phyloP scores from a whole-genome alignment of 2,329 filamentous ascomycete genomes.

The Corinectria fuckeliana region DNA sequence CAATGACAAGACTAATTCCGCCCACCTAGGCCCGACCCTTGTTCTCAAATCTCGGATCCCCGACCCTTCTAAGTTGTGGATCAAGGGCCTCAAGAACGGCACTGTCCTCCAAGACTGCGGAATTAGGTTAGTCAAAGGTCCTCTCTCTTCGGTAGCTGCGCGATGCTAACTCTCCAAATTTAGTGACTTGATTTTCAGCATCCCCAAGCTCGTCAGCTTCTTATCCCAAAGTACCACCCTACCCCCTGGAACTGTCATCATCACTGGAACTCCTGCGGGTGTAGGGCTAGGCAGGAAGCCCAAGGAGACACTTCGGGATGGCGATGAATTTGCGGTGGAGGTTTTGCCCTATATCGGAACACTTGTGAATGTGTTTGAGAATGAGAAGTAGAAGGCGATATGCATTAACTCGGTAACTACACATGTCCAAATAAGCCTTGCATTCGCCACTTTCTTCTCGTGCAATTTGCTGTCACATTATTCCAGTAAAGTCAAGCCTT shows the following conservation, averaged over 20 bases:
- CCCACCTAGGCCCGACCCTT: constrained; percentile 66
- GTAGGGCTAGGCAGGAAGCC: constrained; percentile 74
- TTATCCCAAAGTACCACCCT: constrained; percentile 67
- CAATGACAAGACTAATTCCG: neutral
- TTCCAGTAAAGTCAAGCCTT: no score
- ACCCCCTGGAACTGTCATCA: constrained; percentile 67
- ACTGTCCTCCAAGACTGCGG: constrained; percentile 31
- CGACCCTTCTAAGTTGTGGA: constrained; percentile 63
- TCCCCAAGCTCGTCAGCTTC: constrained; percentile 64
- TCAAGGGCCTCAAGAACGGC: constrained; percentile 65
- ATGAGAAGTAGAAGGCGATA: constrained; percentile 27
- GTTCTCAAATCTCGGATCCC: constrained; percentile 61
- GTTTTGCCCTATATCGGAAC: constrained; percentile 51
- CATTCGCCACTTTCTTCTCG: no score
- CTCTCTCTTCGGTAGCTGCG: no score
- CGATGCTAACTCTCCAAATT: constrained; percentile 1
- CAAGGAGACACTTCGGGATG: constrained; percentile 70
- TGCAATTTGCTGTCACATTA: no score
- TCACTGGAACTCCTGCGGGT: constrained; percentile 72
- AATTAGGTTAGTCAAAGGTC: constrained; percentile 29
- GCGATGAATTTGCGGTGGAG: constrained; percentile 60
- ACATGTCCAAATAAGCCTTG: no score
- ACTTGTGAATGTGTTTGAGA: constrained; percentile 44
- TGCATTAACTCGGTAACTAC: no score
- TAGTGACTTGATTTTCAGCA: constrained; percentile 67